Conservation (phyloP, 345 rosid genomes). For the Camelina laxa region DNA sequence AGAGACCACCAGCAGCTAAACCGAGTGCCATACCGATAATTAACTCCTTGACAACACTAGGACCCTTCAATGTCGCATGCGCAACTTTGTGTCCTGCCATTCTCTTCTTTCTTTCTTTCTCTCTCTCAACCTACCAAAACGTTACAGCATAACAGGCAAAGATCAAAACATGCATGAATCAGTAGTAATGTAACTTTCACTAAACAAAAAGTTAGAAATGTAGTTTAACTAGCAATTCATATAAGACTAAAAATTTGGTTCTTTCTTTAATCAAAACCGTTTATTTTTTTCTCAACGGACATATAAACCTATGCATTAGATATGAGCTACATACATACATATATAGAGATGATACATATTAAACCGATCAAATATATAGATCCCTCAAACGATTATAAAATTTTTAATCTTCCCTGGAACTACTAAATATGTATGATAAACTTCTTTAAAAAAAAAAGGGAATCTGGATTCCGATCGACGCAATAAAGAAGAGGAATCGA, state of each 20-base stretch:
- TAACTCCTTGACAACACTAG: constrained; percentile 81
- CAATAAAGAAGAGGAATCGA: constrained; percentile 1
- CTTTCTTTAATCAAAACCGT: neutral
- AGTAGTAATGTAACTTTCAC: neutral
- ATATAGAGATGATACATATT: neutral
- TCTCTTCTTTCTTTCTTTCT: constrained; percentile 23
- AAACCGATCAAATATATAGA: neutral
- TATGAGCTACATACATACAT: neutral
- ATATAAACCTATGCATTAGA: neutral
- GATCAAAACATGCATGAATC: constrained; percentile 22
- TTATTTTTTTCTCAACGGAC: neutral
- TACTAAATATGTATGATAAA: no score
- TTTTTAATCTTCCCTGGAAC: no score
- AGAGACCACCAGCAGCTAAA: constrained; percentile 61
- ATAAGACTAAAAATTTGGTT: neutral
- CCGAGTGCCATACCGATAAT: constrained; percentile 61
- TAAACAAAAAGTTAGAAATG: neutral
- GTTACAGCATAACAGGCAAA: neutral
- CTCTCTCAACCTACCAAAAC: constrained; percentile 31
- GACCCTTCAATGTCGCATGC: constrained; percentile 78
- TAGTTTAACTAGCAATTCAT: neutral
- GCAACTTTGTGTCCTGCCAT: constrained; percentile 81
- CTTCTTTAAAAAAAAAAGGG: no score
- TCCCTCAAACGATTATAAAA: neutral
- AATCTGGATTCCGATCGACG: constrained; percentile 20